Base-by-base conservation (phyloP, 192 early-diverging fungal genomes). In the Mortierella antarctica region DNA sequence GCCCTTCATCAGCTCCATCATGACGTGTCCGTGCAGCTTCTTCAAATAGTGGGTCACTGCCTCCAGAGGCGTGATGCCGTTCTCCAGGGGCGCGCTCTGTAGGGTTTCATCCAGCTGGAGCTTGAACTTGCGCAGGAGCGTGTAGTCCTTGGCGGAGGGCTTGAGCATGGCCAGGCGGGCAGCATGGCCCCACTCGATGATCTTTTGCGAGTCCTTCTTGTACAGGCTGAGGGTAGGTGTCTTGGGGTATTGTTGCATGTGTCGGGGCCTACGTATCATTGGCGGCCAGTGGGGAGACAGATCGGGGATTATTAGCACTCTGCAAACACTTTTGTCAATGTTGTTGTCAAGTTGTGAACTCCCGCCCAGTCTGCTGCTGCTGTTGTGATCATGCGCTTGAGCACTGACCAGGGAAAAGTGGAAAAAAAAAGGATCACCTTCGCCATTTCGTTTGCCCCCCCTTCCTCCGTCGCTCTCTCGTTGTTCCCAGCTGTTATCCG, bases 141-240 rank as follows among this genome's bases (percentile, higher is more conserved):
- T 45, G 62, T 74, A 79, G 20, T 83, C 83, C 20, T 67, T 86
- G 58, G 77, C 77, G 13, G 67, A 39, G 39, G 83, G 83, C n/a
- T 79, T 71, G 31, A 75, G 63, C 71, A 75, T 80, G 23, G 70
- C 65, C 1, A 68, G 45, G 18, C 68, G 66, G 5, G 83, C 86
- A 20, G 57, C 72, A 73, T 85, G 78, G 7, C 86, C 86, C 86
- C 86, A 87, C 20, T 83, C 84, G 12, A 82, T 60, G 50, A 87
- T 53, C 52, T 62, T 76, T 46, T 74, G 46, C 1, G 86, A 83
- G 44, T 71, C 69, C 50, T 79, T 77, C 53, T 85, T 77, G 58
- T 85, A 85, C n/a, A 83, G 55, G 14, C 60, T 57, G 15, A 83
- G 62, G 3, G 74, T 85, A 0, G 86, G 86, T 44, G 75, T 74